A percentile compares a stretch with the other conserved stretches of the same genome.
Conservation (phyloP, 2,329 filamentous ascomycete species). For the Aspergillus brunneoviolaceus region DNA sequence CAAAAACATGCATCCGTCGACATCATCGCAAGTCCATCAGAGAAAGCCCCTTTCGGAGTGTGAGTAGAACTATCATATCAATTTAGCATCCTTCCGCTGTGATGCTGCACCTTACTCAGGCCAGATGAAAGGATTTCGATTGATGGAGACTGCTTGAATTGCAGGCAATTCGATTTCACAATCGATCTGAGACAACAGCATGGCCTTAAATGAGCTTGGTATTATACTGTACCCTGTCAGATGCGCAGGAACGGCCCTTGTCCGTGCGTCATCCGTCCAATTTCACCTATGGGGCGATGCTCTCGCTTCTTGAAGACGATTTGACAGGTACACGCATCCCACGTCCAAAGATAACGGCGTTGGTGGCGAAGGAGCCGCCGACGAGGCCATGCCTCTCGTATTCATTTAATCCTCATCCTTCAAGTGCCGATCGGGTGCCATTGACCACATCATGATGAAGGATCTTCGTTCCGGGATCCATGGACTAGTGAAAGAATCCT, state of each 20-base stretch:
- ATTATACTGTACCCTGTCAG: neutral
- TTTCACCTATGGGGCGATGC: neutral
- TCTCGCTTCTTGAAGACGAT: neutral
- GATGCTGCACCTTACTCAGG: too few species aligned
- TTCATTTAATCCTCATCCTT: neutral
- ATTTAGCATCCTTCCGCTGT: too few species aligned
- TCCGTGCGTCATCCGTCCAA: neutral
- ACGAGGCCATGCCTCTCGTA: neutral
- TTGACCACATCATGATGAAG: neutral
- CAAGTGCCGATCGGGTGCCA: neutral
- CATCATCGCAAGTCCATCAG: too few species aligned
- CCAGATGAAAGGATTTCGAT: too few species aligned
- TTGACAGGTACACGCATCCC: neutral
- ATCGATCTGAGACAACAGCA: neutral
- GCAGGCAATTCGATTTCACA: too few species aligned
- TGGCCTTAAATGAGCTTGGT: neutral
- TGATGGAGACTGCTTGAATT: too few species aligned
- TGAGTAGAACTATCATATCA: too few species aligned
- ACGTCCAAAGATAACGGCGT: neutral
- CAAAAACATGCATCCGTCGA: too few species aligned
- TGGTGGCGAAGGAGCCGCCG: neutral
- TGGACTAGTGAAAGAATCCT: neutral
- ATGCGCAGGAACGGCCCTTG: neutral
- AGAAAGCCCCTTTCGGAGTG: too few species aligned
- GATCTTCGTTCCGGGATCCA: neutral